These are phyloP conservation scores for Aquanectria penicillioides DNA, from an alignment of 2,329 filamentous ascomycete genomes.

Conservation along the genomic window DNA sequence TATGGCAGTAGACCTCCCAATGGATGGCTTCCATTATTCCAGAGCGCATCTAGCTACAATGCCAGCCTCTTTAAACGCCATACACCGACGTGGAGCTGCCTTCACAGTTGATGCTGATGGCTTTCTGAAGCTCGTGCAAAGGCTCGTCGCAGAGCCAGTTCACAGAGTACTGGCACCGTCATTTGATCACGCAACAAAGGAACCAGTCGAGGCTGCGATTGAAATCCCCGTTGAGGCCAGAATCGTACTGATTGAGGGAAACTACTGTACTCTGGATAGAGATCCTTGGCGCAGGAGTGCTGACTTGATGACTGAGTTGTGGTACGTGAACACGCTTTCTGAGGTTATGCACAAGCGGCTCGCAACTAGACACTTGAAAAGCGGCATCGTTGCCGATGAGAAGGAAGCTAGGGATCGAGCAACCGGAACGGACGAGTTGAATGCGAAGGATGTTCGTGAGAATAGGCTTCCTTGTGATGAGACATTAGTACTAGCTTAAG, in stretches of 20 bases:
- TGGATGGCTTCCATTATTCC: conserved; percentile 10
- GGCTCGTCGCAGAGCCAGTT: neutral
- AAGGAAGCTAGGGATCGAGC: neutral
- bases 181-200: neutral
- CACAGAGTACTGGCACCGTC: neutral
- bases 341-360: neutral
- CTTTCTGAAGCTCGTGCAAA: neutral
- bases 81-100: conserved; percentile 3
- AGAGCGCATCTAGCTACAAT: neutral
- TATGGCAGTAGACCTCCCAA: neutral
- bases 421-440: conserved; percentile 10
- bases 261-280: neutral
- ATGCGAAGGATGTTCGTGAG: conserved; percentile 6
- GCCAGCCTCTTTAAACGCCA: neutral
- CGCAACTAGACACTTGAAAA: neutral
- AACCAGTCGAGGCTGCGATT: neutral
- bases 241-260: neutral
- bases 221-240: neutral
- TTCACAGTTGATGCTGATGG: conserved; percentile 2
- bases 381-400: neutral
- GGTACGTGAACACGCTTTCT: neutral
- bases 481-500: neutral
- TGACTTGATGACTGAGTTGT: neutral
- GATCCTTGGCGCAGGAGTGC: conserved; percentile 1
- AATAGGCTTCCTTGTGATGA: neutral